Evolutionary conservation across 164 flowering plant species (phyloP).

Genomic region (Dillenia turbinata): DNA sequence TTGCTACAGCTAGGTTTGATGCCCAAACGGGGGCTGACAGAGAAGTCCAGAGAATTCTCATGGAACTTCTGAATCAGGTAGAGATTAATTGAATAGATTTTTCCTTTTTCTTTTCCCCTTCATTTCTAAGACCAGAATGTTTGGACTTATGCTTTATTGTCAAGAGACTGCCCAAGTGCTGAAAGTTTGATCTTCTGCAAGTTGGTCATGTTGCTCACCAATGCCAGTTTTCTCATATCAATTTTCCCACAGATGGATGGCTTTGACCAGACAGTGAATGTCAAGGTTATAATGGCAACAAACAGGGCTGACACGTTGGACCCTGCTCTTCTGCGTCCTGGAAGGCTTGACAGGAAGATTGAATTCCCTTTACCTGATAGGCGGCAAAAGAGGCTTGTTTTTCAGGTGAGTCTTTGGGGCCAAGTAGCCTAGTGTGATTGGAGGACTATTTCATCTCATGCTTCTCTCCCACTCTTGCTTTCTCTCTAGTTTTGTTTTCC

Average conservation of each 20-base stretch:
- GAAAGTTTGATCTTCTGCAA: too few species aligned
- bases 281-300: constrained; percentile 79
- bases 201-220: background rate
- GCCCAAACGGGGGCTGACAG: constrained; percentile 99
- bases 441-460: background rate
- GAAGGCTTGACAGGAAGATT: constrained; percentile 73
- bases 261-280: constrained; percentile 76
- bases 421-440: background rate
- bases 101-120: too few species aligned
- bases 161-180: too few species aligned
- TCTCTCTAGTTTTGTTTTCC: background rate
- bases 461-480: background rate
- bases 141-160: too few species aligned
- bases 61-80: constrained; percentile 97
- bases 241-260: constrained; percentile 62
- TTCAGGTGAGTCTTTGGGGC: constrained; percentile 50
- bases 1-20: constrained; percentile 98
- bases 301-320: constrained; percentile 78
- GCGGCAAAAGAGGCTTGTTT: constrained; percentile 93
- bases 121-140: too few species aligned
- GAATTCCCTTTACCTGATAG: constrained; percentile 87
- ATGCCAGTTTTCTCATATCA: background rate
- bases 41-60: constrained; percentile 95
- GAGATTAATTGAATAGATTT: background rate
- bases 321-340: constrained; percentile 90